phyloP scores from a whole-genome alignment of 441 rosid genomes.

The Breynia disticha region DNA sequence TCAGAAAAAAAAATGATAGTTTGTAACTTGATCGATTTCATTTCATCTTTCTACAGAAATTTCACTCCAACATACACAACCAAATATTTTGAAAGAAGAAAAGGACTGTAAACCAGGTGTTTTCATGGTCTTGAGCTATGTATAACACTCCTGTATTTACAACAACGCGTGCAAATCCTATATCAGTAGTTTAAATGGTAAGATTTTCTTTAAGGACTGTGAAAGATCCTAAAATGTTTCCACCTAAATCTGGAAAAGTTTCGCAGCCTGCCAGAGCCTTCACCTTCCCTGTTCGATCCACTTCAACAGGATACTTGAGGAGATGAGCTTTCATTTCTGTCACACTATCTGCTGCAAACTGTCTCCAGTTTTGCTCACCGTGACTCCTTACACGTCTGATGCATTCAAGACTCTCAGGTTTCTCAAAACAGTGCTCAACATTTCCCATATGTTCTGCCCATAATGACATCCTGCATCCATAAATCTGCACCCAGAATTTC shows the following conservation, averaged over 20 bases:
- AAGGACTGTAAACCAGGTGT: too few species aligned
- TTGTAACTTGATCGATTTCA: too few species aligned
- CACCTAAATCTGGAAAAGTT: conserved; percentile 83
- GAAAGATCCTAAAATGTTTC: conserved; percentile 67
- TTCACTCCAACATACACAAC: too few species aligned
- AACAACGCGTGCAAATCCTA: not conserved
- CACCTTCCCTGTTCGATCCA: conserved; percentile 75
- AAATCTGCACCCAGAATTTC: conserved; percentile 30
- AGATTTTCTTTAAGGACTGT: conserved; percentile 72
- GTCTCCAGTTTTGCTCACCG: conserved; percentile 63
- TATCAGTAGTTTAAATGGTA: conserved; percentile 36
- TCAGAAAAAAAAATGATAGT: too few species aligned
- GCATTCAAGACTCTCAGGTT: conserved; percentile 74
- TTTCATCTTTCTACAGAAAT: too few species aligned
- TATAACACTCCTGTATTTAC: not conserved
- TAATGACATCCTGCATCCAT: conserved; percentile 88
- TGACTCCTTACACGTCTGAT: conserved; percentile 51
- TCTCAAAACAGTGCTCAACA: conserved; percentile 52
- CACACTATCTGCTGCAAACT: conserved; percentile 52
- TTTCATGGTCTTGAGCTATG: too few species aligned
- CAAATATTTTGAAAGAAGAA: too few species aligned
- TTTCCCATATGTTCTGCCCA: conserved; percentile 87
- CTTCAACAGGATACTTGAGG: conserved; percentile 77
- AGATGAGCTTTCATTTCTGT: conserved; percentile 83
- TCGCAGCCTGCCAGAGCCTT: conserved; percentile 56